Evolutionary conservation across 1,284 basidiomycete genomes (phyloP).

Genomic region (Ustanciosporium gigantosporum): DNA sequence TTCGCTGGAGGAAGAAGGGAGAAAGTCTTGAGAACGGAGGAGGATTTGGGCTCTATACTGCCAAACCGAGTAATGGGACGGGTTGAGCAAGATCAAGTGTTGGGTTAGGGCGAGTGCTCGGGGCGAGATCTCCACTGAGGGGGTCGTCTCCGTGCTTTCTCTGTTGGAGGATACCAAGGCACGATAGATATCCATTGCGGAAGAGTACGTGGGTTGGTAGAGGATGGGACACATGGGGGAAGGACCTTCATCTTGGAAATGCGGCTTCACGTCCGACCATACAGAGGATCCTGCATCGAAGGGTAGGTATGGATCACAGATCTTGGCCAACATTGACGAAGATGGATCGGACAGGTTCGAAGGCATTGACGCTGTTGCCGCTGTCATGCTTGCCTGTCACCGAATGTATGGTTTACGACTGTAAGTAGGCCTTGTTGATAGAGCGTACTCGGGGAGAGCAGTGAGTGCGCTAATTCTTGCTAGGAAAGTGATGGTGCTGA

Average conservation of each 20-base stretch:
- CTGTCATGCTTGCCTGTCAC: slow-evolving; percentile 5
- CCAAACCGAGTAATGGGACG: slow-evolving; percentile 54
- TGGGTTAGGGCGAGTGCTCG: slow-evolving; percentile 49
- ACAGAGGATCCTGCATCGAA: slow-evolving; percentile 34
- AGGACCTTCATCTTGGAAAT: slow-evolving; percentile 45
- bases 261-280: slow-evolving; percentile 51
- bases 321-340: slow-evolving; percentile 7
- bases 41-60: slow-evolving; percentile 51
- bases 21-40: slow-evolving; percentile 12
- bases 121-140: slow-evolving; percentile 26
- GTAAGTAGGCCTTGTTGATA: too few species aligned
- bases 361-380: slow-evolving; percentile 2
- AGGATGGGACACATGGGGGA: slow-evolving; percentile 56
- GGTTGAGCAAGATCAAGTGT: slow-evolving; percentile 48
- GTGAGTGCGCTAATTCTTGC: too few species aligned
- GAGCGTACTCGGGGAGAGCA: too few species aligned
- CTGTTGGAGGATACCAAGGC: slow-evolving; percentile 23
- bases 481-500: too few species aligned
- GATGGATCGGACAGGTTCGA: too few species aligned
- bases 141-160: not conserved
- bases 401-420: too few species aligned
- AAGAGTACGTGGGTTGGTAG: slow-evolving; percentile 47
- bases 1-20: too few species aligned
- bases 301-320: slow-evolving; percentile 23
- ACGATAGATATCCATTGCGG: slow-evolving; percentile 55